Percentiles rank a stretch among this genome's conserved stretches.
Conservation (phyloP, 2,329 filamentous ascomycete species). For the Chrysoporthe cubensis region DNA sequence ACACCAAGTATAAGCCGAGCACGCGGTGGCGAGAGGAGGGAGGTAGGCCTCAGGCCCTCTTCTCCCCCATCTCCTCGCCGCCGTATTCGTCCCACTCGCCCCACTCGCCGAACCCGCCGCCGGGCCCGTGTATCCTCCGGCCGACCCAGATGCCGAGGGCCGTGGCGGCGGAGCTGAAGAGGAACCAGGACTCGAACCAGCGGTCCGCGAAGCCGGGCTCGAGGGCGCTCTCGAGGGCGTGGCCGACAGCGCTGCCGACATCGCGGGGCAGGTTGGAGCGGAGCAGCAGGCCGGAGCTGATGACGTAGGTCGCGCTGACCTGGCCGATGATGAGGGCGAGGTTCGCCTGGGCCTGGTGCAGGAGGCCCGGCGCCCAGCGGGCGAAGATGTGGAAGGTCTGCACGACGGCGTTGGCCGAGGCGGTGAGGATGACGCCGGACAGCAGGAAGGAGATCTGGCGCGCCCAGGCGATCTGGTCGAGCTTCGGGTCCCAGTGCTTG, state of each 20-base stretch:
- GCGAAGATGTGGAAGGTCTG: slow-evolving; percentile 84
- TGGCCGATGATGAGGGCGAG: slow-evolving; percentile 80
- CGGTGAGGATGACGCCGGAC: slow-evolving; percentile 79
- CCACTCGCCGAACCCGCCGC: slow-evolving; percentile 39
- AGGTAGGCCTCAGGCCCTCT: slow-evolving; percentile 56
- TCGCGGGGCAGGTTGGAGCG: slow-evolving; percentile 78
- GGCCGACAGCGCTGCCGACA: slow-evolving; percentile 75
- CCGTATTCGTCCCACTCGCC: slow-evolving; percentile 63
- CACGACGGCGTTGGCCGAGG: slow-evolving; percentile 80
- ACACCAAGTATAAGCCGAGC: no score
- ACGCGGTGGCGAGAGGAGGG: no score
- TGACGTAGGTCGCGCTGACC: slow-evolving; percentile 83
- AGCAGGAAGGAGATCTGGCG: slow-evolving; percentile 84
- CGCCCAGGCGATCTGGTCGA: slow-evolving; percentile 83
- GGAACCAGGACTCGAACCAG: slow-evolving; percentile 90
- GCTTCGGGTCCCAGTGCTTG: slow-evolving; percentile 80
- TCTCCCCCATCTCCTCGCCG: slow-evolving; percentile 72
- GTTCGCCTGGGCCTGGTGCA: slow-evolving; percentile 76
- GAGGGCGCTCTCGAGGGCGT: slow-evolving; percentile 76
- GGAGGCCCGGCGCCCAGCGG: slow-evolving; percentile 71
- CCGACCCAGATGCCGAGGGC: slow-evolving; percentile 75
- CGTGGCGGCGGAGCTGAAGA: slow-evolving; percentile 69
- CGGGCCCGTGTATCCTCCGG: slow-evolving; percentile 56
- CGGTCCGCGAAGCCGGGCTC: slow-evolving; percentile 73
- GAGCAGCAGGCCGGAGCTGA: slow-evolving; percentile 76